Evolutionary conservation across 1,284 basidiomycete genomes (phyloP), one percentile per base, ranked within the genome.

Genomic region (Rhizoctonia solani): DNA sequence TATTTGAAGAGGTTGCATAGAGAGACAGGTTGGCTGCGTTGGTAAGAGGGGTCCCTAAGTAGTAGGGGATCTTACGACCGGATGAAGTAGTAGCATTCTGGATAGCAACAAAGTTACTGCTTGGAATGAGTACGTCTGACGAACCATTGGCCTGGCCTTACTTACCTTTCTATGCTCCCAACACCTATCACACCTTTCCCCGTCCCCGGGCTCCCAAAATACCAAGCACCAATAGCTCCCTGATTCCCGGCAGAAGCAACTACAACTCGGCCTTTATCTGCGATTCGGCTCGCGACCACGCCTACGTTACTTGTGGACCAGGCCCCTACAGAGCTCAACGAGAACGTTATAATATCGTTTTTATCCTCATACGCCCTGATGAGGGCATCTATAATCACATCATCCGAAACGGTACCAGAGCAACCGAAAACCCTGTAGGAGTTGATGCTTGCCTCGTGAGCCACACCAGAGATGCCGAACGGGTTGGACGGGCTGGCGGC

Each of bases 331-430:
- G 27, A 34, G 47, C 19, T 63, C 66, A 13, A 82, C 72, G 49
- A 76, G 79, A 41, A 81, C 74, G 66, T 77, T 79, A 82, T 76
- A 21, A 81, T 72, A 67, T 82, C 79, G 56, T 74, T 73, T 9
- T 73, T 73, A 27, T 77, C 75, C 13, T 72, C 65, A 66, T 76
- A 75, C 1, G 67, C 69, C 11, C 52, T 71, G 9, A 71, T 29
- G 23, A 73, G 44, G 4, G 69, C 54, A 21, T 69, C 65, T n/a
- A 72, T 47, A 23, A 68, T 41, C 1, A 70, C 25, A 30, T 70
- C 69, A 25, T 70, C 69, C 0, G 44, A 16, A 11, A 42, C 32
- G 4, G 32, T 37, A 9, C 66, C 66, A 5, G 4, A 21, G 46
- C 69, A 70, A 1, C 66, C 66, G 27, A 70, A 65, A 3, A 70